A percentile compares a stretch with the other conserved stretches of the same genome.
Evolutionary conservation across 805 yeast species (phyloP).

Genomic region (Candida koratica): DNA sequence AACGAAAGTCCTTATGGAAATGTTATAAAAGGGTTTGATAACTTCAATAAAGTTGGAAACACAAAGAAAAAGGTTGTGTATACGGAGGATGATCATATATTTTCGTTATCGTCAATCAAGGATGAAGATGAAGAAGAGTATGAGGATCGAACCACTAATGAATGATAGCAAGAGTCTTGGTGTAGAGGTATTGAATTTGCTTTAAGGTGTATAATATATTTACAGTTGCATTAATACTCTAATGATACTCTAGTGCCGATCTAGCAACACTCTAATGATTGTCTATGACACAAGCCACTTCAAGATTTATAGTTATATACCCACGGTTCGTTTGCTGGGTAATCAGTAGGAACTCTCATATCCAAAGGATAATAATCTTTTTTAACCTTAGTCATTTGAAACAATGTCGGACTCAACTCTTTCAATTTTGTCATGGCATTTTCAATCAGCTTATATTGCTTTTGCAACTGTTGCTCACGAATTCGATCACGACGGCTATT

Average conservation of each 20-base stretch:
- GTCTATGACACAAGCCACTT: neutral
- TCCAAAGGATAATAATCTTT: conserved; percentile 71
- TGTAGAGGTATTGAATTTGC: too few species aligned
- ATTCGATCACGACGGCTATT: conserved; percentile 49
- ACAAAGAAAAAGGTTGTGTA: conserved; percentile 47
- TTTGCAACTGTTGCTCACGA: conserved; percentile 38
- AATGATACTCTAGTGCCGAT: too few species aligned
- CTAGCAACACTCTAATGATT: too few species aligned
- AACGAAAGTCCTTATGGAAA: conserved; percentile 72
- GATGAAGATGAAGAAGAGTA: conserved; percentile 43
- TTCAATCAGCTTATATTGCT: conserved; percentile 63
- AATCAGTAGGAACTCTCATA: conserved; percentile 82
- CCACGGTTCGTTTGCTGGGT: conserved; percentile 83
- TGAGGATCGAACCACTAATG: conserved; percentile 31
- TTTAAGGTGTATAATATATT: too few species aligned
- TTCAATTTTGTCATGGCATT: conserved; percentile 73
- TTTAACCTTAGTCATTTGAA: conserved; percentile 54
- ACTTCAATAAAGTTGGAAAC: conserved; percentile 52
- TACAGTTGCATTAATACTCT: too few species aligned
- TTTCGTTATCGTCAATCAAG: conserved; percentile 69
- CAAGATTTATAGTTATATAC: conserved; percentile 42
- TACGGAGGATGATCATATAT: conserved; percentile 75
- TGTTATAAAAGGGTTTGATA: conserved; percentile 88
- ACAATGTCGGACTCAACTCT: conserved; percentile 49
- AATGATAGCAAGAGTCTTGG: too few species aligned